Evolutionary conservation across 2,329 filamentous ascomycete species (phyloP), one percentile per base, ranked within the genome.

Genomic region (Cadophora luteo-olivacea): DNA sequence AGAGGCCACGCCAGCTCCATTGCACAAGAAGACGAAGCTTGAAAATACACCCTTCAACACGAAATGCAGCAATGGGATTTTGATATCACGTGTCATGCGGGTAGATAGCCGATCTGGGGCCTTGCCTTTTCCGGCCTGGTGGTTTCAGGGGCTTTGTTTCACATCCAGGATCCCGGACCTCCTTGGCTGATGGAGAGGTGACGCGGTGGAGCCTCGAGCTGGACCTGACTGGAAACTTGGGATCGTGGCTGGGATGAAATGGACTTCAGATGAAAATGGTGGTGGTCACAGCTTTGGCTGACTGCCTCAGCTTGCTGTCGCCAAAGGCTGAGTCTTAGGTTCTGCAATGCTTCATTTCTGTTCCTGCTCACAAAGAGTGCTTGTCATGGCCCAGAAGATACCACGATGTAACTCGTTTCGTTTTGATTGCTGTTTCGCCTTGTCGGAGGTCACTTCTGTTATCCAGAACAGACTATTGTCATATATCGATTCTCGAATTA

Each of bases 61-160:
- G 9, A 41, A 25, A 38, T 41, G 51, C 51, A 29, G 49, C 24
- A 29, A 45, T 22, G 19, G 11, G 19, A 45, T 64, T 64, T 32
- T 57, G 62, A 64, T 64, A 64, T 64, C 62, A 64, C 62, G 62
- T 64, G 61, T 12, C 14, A 32, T 63, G 61, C 61, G 51, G 62
- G 36, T 25, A 41, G 57, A 58, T 38, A 54, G 25, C 51, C 51
- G 51, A 58, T 36, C 36, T 22, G 33, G 55, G 19, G 4, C 33
- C 36, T 60, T 41, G 36, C 57, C 57, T 16, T 11, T 60, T 60
- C 12, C 1, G 57, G 57, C 12, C 22, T 38, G 22, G 36, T 8
- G 33, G 57, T 45, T 60, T 45, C 57, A 60, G 57, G 33, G 33
- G 36, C 11, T 24, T 11, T 45, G 57, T 60, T 60, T 60, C 14